Conservation (phyloP, 1,139 yeast genomes). For the Kodamaea fungicola region DNA sequence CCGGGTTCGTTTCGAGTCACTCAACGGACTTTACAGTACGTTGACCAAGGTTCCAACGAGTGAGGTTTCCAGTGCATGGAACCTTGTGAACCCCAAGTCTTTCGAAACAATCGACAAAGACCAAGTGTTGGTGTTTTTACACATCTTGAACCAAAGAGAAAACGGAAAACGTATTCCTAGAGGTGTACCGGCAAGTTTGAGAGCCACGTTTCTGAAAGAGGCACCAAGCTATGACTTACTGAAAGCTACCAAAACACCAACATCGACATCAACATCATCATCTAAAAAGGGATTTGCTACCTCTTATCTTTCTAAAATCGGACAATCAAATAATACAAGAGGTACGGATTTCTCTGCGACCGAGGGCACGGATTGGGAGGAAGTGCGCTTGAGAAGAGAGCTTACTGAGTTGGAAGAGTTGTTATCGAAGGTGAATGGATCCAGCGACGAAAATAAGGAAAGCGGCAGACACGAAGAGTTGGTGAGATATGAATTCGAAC, state of each 20-base stretch:
- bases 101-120: conserved; percentile 89
- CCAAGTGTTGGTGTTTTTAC: conserved; percentile 84
- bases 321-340: conserved; percentile 45
- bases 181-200: conserved; percentile 88
- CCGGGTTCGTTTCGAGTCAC: conserved; percentile 71
- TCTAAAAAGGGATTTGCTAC: conserved; percentile 35
- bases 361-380: conserved; percentile 83
- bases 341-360: conserved; percentile 78
- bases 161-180: conserved; percentile 86
- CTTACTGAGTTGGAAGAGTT: conserved; percentile 67
- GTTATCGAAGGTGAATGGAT: conserved; percentile 55
- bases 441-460: conserved; percentile 22
- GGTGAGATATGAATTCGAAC: conserved; percentile 74
- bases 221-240: conserved; percentile 70
- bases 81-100: conserved; percentile 85
- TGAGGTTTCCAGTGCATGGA: conserved; percentile 94
- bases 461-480: conserved; percentile 23
- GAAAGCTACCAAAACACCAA: conserved; percentile 41
- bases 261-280: conserved; percentile 9
- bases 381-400: conserved; percentile 77
- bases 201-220: conserved; percentile 89
- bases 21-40: conserved; percentile 65
- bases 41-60: conserved; percentile 73
- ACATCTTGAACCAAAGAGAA: conserved; percentile 85
- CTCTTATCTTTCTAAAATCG: conserved; percentile 38